Evolutionary conservation across 495 filamentous ascomycete species (phyloP).

Genomic region (Aspergillus mulundensis): DNA sequence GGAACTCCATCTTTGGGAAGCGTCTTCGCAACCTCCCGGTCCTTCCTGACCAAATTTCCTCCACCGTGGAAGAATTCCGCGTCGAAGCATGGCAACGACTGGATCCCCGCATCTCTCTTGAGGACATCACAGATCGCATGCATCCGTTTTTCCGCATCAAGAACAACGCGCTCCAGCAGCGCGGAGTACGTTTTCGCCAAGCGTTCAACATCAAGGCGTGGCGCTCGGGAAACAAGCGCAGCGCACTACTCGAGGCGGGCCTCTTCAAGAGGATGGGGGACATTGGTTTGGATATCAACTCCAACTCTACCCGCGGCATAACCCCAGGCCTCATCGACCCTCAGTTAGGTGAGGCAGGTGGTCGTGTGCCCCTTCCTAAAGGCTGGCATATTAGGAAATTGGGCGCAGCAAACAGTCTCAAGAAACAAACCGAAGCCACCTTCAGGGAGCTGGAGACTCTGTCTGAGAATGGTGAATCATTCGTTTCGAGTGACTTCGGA

Average conservation of each 20-base stretch:
- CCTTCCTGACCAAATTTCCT: constrained; percentile 21
- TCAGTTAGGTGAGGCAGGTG: constrained; percentile 13
- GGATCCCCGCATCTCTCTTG: constrained; percentile 17
- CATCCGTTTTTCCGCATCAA: constrained; percentile 8
- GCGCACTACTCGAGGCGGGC: constrained; percentile 1
- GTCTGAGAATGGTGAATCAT: neutral
- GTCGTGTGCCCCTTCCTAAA: constrained; percentile 11
- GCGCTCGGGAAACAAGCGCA: constrained; percentile 19
- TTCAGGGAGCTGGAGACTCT: neutral
- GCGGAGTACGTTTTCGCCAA: constrained; percentile 18
- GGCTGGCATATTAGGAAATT: neutral
- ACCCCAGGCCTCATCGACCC: constrained; percentile 29
- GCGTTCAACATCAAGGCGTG: constrained; percentile 15
- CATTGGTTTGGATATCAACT: constrained; percentile 1
- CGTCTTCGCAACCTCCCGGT: constrained; percentile 11
- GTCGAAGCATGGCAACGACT: constrained; percentile 26
- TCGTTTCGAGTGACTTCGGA: neutral
- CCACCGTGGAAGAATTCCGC: constrained; percentile 19
- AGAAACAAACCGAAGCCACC: neutral
- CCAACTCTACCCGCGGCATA: constrained; percentile 26
- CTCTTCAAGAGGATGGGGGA: constrained; percentile 7
- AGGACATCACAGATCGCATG: constrained; percentile 21
- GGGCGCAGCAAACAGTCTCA: neutral
- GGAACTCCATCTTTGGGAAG: constrained; percentile 13
- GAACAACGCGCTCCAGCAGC: constrained; percentile 18